Percentiles rank a stretch among this genome's conserved stretches.
These are phyloP conservation scores for Ustilago nuda DNA, from an alignment of 1,284 basidiomycete genomes.

Conservation along the genomic window DNA sequence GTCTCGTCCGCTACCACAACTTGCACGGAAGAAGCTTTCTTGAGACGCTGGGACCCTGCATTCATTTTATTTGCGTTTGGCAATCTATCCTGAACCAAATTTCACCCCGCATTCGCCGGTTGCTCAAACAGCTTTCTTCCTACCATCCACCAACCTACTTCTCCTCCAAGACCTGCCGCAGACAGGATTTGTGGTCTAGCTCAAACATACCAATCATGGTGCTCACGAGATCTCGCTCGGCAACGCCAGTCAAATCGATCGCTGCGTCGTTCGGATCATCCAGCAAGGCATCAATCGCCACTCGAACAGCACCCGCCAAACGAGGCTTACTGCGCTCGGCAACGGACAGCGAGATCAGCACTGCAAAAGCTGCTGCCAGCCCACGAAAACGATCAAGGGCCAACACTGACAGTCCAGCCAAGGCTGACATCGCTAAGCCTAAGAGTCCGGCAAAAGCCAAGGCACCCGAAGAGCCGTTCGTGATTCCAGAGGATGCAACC, in stretches of 20 bases:
- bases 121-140: neutral
- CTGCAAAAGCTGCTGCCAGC: neutral
- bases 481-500: constrained; percentile 36
- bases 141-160: neutral
- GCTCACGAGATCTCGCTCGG: constrained; percentile 44
- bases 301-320: constrained; percentile 20
- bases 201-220: constrained; percentile 18
- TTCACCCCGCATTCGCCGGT: constrained; percentile 8
- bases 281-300: constrained; percentile 35
- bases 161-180: neutral
- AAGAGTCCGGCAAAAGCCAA: constrained; percentile 19
- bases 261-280: constrained; percentile 36
- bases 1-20: constrained; percentile 16
- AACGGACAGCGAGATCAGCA: constrained; percentile 28
- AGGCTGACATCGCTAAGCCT: neutral
- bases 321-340: constrained; percentile 27
- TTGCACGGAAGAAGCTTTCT: neutral
- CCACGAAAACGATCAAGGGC: constrained; percentile 12
- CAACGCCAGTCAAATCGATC: constrained; percentile 36
- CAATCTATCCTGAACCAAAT: constrained; percentile 8
- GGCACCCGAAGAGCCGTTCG: constrained; percentile 39
- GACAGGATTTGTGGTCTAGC: neutral
- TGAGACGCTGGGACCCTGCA: constrained; percentile 16
- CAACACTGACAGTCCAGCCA: neutral
- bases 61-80: constrained; percentile 1